A percentile compares a stretch with the other conserved stretches of the same genome.
These are phyloP conservation scores for Taphrina sp. DNA, from an alignment of 1,139 yeast species.

Conservation along the genomic window DNA sequence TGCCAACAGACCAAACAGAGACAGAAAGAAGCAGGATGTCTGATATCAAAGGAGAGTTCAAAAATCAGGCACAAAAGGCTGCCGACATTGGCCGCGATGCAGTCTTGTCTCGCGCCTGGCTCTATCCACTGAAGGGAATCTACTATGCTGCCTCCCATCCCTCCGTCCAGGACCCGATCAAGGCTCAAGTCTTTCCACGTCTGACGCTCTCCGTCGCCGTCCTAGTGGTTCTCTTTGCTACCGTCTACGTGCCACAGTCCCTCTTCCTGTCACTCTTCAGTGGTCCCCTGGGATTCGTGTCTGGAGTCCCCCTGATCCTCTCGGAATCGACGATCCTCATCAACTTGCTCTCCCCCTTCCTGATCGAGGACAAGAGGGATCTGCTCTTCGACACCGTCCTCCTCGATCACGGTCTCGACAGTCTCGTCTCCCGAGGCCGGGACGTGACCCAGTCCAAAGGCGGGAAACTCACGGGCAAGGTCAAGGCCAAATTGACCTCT, in stretches of 20 bases:
- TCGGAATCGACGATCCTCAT: constrained; percentile 21
- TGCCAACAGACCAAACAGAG: too few species aligned
- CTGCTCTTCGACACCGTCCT: constrained; percentile 25
- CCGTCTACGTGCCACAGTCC: constrained; percentile 29
- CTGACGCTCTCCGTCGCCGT: constrained; percentile 14
- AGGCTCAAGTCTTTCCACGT: constrained; percentile 19
- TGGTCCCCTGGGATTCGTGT: constrained; percentile 29
- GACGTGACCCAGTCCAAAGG: neutral
- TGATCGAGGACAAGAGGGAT: constrained; percentile 13
- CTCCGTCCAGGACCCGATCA: constrained; percentile 13
- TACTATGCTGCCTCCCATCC: constrained; percentile 8
- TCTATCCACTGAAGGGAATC: constrained; percentile 30
- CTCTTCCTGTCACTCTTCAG: constrained; percentile 21
- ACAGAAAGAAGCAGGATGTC: too few species aligned
- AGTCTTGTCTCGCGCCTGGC: constrained; percentile 5
- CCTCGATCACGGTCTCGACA: constrained; percentile 18
- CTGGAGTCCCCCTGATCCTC: constrained; percentile 29
- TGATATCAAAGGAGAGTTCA: constrained; percentile 13
- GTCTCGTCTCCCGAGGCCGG: constrained; percentile 28
- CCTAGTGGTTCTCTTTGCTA: constrained; percentile 18
- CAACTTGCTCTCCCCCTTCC: constrained; percentile 5
- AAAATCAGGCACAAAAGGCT: constrained; percentile 17
- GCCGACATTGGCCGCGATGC: constrained; percentile 25
- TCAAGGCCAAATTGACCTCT: constrained; percentile 25
- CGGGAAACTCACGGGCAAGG: neutral